phyloP scores from a whole-genome alignment of 495 filamentous ascomycete species.

The Pseudevernia furfuracea region DNA sequence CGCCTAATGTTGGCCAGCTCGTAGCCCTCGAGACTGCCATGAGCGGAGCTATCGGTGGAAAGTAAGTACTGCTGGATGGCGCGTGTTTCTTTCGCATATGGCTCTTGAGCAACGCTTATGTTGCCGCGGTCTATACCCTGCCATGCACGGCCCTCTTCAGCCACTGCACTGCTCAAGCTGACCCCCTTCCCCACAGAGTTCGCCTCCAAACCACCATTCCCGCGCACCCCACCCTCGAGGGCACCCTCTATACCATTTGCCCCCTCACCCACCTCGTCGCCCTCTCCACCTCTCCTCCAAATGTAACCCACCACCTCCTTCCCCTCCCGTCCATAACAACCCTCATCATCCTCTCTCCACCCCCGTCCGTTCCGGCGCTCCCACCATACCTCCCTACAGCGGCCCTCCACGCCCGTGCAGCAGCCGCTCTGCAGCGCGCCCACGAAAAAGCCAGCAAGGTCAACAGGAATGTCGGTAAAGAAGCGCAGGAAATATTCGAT shows the following conservation, averaged over 20 bases:
- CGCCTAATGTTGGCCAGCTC: constrained; percentile 19
- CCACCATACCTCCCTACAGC: constrained; percentile 38
- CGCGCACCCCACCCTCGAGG: constrained; percentile 47
- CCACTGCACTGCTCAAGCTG: constrained; percentile 3
- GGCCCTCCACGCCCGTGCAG: constrained; percentile 47
- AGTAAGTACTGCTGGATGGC: constrained; percentile 32
- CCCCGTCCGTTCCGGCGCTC: constrained; percentile 26
- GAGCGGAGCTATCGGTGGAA: constrained; percentile 46
- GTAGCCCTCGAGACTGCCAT: constrained; percentile 41
- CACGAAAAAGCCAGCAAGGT: constrained; percentile 47
- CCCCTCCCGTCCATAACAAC: constrained; percentile 41
- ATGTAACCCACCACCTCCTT: constrained; percentile 48
- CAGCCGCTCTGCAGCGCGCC: constrained; percentile 44
- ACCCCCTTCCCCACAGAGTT: constrained; percentile 38
- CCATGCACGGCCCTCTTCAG: background rate
- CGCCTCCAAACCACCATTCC: constrained; percentile 52
- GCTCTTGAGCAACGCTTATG: background rate
- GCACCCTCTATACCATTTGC: constrained; percentile 59
- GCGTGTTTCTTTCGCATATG: background rate
- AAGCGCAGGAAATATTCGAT: constrained; percentile 66
- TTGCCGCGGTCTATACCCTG: background rate
- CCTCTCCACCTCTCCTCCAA: constrained; percentile 44
- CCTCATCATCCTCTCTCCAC: constrained; percentile 28
- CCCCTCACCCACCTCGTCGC: constrained; percentile 59
- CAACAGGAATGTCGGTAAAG: constrained; percentile 56